Conservation (phyloP, 306 rosid genomes). For the Gynostemma pentaphyllum region DNA sequence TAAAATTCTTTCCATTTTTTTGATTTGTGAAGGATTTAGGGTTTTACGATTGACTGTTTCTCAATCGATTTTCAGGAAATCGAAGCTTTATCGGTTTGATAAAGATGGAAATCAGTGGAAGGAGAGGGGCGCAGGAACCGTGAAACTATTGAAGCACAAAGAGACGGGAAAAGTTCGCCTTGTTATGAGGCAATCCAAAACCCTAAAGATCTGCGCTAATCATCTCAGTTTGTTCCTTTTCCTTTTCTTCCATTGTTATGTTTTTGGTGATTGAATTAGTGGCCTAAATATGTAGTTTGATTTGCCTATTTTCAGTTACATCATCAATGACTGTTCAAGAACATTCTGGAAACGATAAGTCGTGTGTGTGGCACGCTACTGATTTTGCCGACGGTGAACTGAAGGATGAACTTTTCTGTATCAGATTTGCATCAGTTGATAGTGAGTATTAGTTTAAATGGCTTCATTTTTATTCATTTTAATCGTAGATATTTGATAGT, state of each 20-base stretch:
- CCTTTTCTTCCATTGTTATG: not conserved
- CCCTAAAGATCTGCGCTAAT: constrained; percentile 89
- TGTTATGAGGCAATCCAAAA: constrained; percentile 82
- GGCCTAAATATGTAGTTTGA: not conserved
- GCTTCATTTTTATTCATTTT: too few relatives aligned
- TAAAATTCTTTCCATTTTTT: not conserved
- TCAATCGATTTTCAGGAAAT: constrained; percentile 35
- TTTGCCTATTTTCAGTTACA: constrained; percentile 52
- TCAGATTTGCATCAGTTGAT: constrained; percentile 87
- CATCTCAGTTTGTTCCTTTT: constrained; percentile 64
- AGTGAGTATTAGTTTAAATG: too few relatives aligned
- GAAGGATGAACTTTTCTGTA: constrained; percentile 92
- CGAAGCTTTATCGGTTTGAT: constrained; percentile 94
- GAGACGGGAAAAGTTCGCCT: constrained; percentile 61
- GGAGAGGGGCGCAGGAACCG: constrained; percentile 88
- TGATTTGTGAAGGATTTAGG: not conserved
- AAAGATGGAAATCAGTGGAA: constrained; percentile 88
- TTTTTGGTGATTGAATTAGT: constrained; percentile 4
- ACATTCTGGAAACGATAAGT: constrained; percentile 92
- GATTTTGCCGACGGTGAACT: constrained; percentile 95
- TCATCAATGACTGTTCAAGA: constrained; percentile 74
- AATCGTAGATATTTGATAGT: too few relatives aligned
- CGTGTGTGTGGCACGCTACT: constrained; percentile 92
- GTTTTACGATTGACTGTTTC: not conserved
- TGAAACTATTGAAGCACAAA: constrained; percentile 63